These are phyloP conservation scores for Dictyostelium discoideum DNA, from an alignment of 78 protist genomes.

Conservation along the genomic window dicty_2.7 NC_007089.4:4750001-4750500, in stretches of 20 bases:
- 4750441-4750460: not conserved
- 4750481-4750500: not conserved
- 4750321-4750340: not conserved
- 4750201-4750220: not conserved
- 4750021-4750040: slow-evolving; percentile 71
- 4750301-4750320: not conserved
- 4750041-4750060: slow-evolving; percentile 70
- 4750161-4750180: slow-evolving; percentile 9
- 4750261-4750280: not conserved
- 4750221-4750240: not conserved
- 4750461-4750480: not conserved
- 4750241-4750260: not conserved
- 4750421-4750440: not conserved
- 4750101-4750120: slow-evolving; percentile 19
- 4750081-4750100: not conserved
- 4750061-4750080: slow-evolving; percentile 50
- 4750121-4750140: slow-evolving; percentile 42
- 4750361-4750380: not conserved
- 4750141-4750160: slow-evolving; percentile 38
- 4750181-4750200: not conserved
- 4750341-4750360: not conserved
- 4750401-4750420: slow-evolving; percentile 5
- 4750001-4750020: slow-evolving; percentile 79
- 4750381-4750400: not conserved
- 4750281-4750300: slow-evolving; percentile 4